A percentile compares a stretch with the other conserved stretches of the same genome.
Evolutionary conservation across 768 basidiomycete genomes (phyloP).

Genomic region (Grammothele lineata): DNA sequence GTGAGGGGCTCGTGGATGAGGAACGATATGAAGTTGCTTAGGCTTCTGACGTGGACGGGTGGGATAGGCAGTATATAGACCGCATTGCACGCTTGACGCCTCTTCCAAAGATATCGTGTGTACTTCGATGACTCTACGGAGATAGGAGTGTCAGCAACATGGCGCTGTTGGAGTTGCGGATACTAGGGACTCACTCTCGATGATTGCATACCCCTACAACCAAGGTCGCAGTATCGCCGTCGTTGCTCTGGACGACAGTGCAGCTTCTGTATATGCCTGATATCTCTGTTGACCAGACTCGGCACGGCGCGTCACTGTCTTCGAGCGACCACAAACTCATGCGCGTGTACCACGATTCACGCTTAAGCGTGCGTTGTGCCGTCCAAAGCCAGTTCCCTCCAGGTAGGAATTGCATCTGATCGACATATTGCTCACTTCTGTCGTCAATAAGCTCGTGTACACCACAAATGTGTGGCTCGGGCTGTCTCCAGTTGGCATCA

Average conservation of each 20-base stretch:
- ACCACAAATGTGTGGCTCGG: constrained; percentile 31
- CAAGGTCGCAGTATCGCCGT: constrained; percentile 16
- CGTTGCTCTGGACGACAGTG: constrained; percentile 11
- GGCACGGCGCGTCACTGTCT: constrained; percentile 24
- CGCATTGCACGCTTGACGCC: constrained; percentile 2
- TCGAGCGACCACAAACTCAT: constrained; percentile 43
- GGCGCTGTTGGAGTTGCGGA: too few relatives aligned
- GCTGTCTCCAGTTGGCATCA: constrained; percentile 46
- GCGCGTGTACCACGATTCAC: constrained; percentile 29
- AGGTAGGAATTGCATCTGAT: constrained; percentile 42
- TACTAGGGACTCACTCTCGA: constrained; percentile 18
- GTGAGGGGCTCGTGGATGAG: constrained; percentile 13
- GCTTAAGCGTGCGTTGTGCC: constrained; percentile 30
- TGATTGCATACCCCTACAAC: constrained; percentile 20
- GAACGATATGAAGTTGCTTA: constrained; percentile 9
- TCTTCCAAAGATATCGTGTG: constrained; percentile 14
- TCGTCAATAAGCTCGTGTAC: constrained; percentile 32
- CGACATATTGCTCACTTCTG: constrained; percentile 34
- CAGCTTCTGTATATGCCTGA: constrained; percentile 22
- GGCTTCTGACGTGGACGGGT: background rate
- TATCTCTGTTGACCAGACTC: constrained; percentile 23
- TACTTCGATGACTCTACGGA: constrained; percentile 14
- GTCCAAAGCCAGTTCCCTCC: constrained; percentile 48
- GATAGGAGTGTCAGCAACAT: too few relatives aligned
- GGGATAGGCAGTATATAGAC: constrained; percentile 6